phyloP scores from a whole-genome alignment of 1,139 yeast genomes.

The Suhomyces kunorum region DNA sequence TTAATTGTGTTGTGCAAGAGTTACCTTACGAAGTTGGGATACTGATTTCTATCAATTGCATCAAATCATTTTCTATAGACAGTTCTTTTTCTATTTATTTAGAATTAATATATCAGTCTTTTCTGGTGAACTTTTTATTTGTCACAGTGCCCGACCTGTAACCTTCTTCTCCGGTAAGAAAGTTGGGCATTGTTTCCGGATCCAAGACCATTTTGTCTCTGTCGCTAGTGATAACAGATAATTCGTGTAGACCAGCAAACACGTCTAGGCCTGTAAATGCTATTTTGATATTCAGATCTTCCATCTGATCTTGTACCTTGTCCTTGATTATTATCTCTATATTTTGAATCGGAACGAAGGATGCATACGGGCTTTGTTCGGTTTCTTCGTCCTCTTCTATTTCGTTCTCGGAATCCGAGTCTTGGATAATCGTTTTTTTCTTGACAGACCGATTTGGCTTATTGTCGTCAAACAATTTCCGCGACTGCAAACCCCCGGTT shows the following conservation, averaged over 20 bases:
- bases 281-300: conserved; percentile 40
- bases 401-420: conserved; percentile 19
- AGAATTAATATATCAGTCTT: not conserved
- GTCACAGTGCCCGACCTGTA: conserved; percentile 46
- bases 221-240: conserved; percentile 45
- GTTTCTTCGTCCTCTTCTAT: conserved; percentile 23
- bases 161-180: conserved; percentile 82
- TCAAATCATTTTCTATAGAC: no score
- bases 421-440: conserved; percentile 13
- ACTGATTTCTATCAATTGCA: no score
- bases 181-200: conserved; percentile 61
- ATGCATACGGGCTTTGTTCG: conserved; percentile 39
- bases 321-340: conserved; percentile 47
- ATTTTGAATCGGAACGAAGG: conserved; percentile 57
- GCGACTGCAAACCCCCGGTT: conserved; percentile 34
- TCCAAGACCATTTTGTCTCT: conserved; percentile 46
- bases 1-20: conserved; percentile 26
- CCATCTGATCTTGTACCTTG: conserved; percentile 18
- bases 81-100: no score
- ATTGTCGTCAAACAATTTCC: conserved; percentile 39
- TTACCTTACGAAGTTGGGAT: conserved; percentile 34
- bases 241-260: conserved; percentile 76
- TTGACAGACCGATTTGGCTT: conserved; percentile 9
- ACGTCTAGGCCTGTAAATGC: conserved; percentile 71
- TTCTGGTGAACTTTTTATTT: conserved; percentile 40